Base-by-base conservation (phyloP, 306 rosid species). In the Lathyrus sativus region DNA sequence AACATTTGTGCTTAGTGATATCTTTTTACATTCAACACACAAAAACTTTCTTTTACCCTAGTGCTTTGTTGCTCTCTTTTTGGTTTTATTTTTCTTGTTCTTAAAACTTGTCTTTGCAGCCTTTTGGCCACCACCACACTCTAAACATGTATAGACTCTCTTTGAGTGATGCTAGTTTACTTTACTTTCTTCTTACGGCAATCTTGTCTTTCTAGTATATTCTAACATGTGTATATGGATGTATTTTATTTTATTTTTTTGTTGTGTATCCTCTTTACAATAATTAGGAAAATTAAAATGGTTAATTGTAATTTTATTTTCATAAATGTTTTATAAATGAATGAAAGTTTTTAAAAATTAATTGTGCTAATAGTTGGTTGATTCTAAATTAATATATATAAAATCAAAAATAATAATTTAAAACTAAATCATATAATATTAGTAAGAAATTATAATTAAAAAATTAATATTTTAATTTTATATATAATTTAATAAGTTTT, bases 171-270 rank as follows among this genome's bases (percentile, higher is more conserved):
- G 46, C 83, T 62, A 65, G 43, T 81, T 63, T 53, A 67, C 93
- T 88, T 92, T 92, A 85, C 92, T 89, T 89, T 85, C 86, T 76
- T 85, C 91, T 83, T 89, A 89, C 91, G 96, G 71, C 87, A 87
- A 72, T 80, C 72, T 74, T 33, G 38, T 35, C 68, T 48, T 48
- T 62, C 65, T 65, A 17, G n/a, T 42, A 11, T 37, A 11, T 31
- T 17, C 54, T 39, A 22, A 28, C 3, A 81, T 69, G 24, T 55
- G 77, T 53, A 3, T 11, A 22, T 54, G 1, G 24, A 53, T 9
- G 2, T 53, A 48, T 15, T 2, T 49, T 35, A 5, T 6, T 5
- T 5, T 6, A 4, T 1, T 13, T 5, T 45, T 13, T 2, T 17
- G 1, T 2, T 2, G 13, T 45, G 18, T 11, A 12, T 45, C 51